Conservation (phyloP, 148 eudicot genomes). For the Selenicereus undatus region DNA sequence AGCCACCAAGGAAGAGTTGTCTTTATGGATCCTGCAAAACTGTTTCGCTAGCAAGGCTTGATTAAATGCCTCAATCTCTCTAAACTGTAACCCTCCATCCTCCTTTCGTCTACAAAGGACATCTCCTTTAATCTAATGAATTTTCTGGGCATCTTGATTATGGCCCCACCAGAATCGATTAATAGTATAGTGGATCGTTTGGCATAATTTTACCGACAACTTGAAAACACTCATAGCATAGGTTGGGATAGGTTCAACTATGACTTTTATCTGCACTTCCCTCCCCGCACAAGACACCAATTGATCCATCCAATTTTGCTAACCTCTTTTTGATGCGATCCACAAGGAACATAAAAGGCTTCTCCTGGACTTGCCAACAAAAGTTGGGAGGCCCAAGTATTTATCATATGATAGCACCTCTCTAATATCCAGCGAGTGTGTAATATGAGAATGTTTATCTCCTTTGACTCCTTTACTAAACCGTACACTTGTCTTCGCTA, state of each 20-base stretch:
- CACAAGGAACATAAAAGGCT: background rate
- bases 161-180: background rate
- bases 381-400: background rate
- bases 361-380: background rate
- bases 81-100: background rate
- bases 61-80: background rate
- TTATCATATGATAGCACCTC: background rate
- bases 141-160: background rate
- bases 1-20: background rate
- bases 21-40: background rate
- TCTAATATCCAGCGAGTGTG: background rate
- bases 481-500: background rate
- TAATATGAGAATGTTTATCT: background rate
- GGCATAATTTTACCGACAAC: background rate
- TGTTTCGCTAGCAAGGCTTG: background rate
- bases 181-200: background rate
- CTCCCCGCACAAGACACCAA: background rate
- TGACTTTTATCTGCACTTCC: background rate
- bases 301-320: background rate
- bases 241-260: background rate
- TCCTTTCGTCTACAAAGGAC: background rate
- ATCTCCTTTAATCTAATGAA: background rate
- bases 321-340: background rate
- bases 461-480: background rate
- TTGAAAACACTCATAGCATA: conserved; percentile 1